phyloP scores from a whole-genome alignment of 176 grass and related monocot genomes.

The Chrysopogon serrulatus region DNA sequence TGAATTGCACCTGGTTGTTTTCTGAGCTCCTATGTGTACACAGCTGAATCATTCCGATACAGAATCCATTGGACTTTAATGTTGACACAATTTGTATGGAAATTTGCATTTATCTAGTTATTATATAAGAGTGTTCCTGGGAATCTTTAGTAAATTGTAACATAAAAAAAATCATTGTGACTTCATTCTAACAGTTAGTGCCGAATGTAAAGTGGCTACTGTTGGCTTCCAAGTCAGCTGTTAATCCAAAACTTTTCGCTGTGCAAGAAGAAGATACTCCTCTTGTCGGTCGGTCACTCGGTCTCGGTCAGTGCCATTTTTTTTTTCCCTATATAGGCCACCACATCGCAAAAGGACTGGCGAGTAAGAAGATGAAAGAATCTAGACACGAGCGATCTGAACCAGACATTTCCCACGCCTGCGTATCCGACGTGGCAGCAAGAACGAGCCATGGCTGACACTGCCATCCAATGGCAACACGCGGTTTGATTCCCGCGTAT shows the following conservation, averaged over 20 bases:
- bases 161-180: too few relatives aligned
- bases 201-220: not conserved
- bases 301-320: too few relatives aligned
- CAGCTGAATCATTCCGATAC: not conserved
- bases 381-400: not conserved
- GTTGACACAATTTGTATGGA: not conserved
- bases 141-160: too few relatives aligned
- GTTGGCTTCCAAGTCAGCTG: not conserved
- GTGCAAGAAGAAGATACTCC: not conserved
- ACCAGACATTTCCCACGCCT: not conserved
- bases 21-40: too few relatives aligned
- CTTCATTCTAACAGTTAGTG: not conserved
- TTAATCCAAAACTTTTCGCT: not conserved
- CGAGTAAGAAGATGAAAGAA: not conserved
- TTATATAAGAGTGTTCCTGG: too few relatives aligned
- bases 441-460: conserved; percentile 10
- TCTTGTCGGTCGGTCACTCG: not conserved
- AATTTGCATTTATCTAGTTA: not conserved
- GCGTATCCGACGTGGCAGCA: conserved; percentile 41
- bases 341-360: not conserved
- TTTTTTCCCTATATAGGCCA: too few relatives aligned
- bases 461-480: conserved; percentile 35
- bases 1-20: not conserved
- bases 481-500: conserved; percentile 43
- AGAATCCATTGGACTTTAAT: not conserved